Evolutionary conservation across 73 alveolate species (phyloP), one percentile per base, ranked within the genome.

Genomic region (Paramecium sexaurelia): DNA sequence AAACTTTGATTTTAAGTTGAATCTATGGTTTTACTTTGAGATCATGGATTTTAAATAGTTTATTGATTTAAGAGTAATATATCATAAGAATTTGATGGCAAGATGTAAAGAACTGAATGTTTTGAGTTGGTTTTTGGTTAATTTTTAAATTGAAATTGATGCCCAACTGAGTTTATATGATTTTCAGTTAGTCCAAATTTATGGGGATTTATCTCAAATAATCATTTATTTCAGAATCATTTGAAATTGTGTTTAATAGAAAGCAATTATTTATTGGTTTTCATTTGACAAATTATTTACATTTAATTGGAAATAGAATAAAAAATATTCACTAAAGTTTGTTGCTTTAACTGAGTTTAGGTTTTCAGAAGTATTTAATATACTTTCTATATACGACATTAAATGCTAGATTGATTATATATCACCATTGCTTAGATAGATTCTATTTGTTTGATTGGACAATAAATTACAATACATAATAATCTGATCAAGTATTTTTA

Each of bases 301-400:
- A 78, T 78, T 75, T 7, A 36, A 41, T 32, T 61, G 32, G 27
- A 78, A 78, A 45, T 78, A 78, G 73, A 78, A 78, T 45, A 78
- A 56, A 56, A 78, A 36, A 22, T 15, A 61, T 8, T 41, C 32
- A 15, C 41, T 78, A 24, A 78, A 41, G 6, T 78, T 43, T 24
- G 7, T 7, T 10, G 55, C 55, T 78, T 78, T 11, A 10, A 19
- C 9, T 7, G 41, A n/a, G 35, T 78, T 41, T 24, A 78, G 24
- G 6, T 41, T 78, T 1, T 78, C 55, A 22, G 90, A 56, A 9
- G 90, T 75, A 78, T 15, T 41, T 9, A 78, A 26, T 8, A 78
- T 15, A 33, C 90, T 78, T 78, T 78, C 90, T 24, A 78, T 41
- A 33, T 41, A 78, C n/a, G 66, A 32, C 75, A 78, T 78, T 24